Conservation (phyloP, 176 grass and related monocot species). For the Olyra latifolia region DNA sequence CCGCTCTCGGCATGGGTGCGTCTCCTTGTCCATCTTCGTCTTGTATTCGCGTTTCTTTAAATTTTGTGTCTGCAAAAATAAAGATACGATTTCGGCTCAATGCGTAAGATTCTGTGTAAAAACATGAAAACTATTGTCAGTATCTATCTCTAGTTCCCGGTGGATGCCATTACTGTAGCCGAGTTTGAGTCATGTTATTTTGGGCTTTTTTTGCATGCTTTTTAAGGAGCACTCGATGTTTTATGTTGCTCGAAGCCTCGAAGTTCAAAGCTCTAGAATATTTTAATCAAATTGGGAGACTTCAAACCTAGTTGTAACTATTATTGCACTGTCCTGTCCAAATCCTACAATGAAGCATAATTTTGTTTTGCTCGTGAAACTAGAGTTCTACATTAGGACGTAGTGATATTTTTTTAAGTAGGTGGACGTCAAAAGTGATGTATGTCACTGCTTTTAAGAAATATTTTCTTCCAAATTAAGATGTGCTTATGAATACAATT, state of each 20-base stretch:
- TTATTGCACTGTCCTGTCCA: neutral
- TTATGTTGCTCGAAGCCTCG: neutral
- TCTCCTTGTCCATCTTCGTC: neutral
- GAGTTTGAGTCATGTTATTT: neutral
- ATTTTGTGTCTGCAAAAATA: neutral
- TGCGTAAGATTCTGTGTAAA: neutral
- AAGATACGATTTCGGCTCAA: neutral
- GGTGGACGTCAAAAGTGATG: neutral
- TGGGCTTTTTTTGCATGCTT: neutral
- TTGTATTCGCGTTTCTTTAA: neutral
- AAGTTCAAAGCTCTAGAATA: neutral
- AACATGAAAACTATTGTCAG: no score
- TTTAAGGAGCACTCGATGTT: neutral
- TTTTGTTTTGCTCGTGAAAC: neutral
- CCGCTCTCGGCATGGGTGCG: constrained; percentile 82
- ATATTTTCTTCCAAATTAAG: neutral
- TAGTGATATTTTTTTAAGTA: no score
- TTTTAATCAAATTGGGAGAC: neutral
- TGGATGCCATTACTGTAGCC: neutral
- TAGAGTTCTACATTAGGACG: no score
- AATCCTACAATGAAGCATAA: neutral
- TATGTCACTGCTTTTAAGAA: neutral
- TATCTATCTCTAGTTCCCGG: neutral
- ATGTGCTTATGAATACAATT: neutral
- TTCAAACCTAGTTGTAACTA: neutral